Evolutionary conservation across 2,329 filamentous ascomycete genomes (phyloP), one percentile per base, ranked within the genome.

Genomic region (Cladosporium sphaerospermum): DNA sequence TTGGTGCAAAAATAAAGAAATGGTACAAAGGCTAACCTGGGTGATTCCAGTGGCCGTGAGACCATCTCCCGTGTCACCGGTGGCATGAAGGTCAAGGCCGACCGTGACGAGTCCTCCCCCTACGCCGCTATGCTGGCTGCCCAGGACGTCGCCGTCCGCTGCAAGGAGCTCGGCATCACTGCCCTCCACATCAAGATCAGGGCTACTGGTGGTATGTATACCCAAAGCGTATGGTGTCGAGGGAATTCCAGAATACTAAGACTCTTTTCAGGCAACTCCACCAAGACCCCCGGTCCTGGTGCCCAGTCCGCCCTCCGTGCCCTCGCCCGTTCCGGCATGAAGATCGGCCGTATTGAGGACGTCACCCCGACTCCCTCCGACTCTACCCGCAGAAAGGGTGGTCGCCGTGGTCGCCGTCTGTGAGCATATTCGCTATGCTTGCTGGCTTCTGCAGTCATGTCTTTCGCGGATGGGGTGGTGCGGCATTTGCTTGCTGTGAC

Each of bases 81-180:
- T 81, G 95, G 95, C 74, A 99, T 99, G 93, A 99, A 99, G 85
- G 93, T 99, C 85, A 99, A 99, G 88, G 91, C 91, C 78, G 91
- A 99, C 74, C 92, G 93, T 84, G 93, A 99, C 81, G 93, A 99
- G 83, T 97, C 92, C 71, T 97, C 93, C 67, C 93, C 93, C 70
- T 99, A 99, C 84, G 93, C 93, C 71, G 93, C 93, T 79, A 99
- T 99, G 93, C 91, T 99, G 88, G 93, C 93, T 79, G 93, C 93
- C 65, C 93, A 99, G 84, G 68, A 70, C 57, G 90, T 95, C 73
- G 93, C 93, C 71, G 80, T 83, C 75, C 89, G 93, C 78, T 93
- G 89, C 80, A 87, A 88, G 77, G 84, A 89, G 71, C 77, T 91
- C 67, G 84, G 83, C 66, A 91, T 93, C 73, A 96, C 90, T 75